Evolutionary conservation across 2,329 filamentous ascomycete species (phyloP).

Genomic region (Trichophyton equinum): DNA sequence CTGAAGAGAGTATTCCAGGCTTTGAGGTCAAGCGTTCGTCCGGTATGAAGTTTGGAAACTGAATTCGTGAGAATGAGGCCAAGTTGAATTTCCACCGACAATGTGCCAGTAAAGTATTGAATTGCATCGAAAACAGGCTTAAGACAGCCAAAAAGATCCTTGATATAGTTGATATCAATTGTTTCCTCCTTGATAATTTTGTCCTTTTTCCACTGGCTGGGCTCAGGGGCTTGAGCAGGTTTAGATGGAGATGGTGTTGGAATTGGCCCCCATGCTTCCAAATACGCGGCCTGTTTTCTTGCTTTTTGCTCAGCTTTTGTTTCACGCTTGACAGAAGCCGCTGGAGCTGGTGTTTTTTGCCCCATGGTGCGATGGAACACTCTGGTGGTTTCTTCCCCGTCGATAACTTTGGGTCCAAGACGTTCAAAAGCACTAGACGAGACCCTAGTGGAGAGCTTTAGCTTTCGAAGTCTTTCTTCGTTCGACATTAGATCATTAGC

Average conservation of each 20-base stretch:
- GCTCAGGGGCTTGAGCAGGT: not conserved
- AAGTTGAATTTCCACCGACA: conserved; percentile 27
- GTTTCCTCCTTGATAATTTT: conserved; percentile 7
- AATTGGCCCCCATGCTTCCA: conserved; percentile 20
- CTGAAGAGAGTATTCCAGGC: conserved; percentile 25
- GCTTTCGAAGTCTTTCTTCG: not conserved
- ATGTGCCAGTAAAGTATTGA: conserved; percentile 23
- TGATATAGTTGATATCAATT: conserved; percentile 11
- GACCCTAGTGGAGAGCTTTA: not conserved
- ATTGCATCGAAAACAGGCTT: conserved; percentile 23
- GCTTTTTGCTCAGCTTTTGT: conserved; percentile 14
- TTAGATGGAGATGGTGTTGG: not conserved
- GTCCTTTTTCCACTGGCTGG: conserved; percentile 10
- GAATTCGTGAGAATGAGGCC: conserved; percentile 24
- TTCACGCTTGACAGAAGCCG: conserved; percentile 9
- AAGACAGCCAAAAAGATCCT: conserved; percentile 21
- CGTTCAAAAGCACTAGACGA: not conserved
- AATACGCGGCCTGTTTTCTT: conserved; percentile 20
- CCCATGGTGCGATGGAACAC: conserved; percentile 21
- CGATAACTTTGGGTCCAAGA: not conserved
- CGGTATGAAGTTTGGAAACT: conserved; percentile 17
- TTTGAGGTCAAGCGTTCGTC: conserved; percentile 13
- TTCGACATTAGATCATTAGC: not conserved
- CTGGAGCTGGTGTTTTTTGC: conserved; percentile 18
- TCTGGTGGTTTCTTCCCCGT: conserved; percentile 16